phyloP scores from a whole-genome alignment of 139 green algal genomes.

The Nannochloris sp. region DNA sequence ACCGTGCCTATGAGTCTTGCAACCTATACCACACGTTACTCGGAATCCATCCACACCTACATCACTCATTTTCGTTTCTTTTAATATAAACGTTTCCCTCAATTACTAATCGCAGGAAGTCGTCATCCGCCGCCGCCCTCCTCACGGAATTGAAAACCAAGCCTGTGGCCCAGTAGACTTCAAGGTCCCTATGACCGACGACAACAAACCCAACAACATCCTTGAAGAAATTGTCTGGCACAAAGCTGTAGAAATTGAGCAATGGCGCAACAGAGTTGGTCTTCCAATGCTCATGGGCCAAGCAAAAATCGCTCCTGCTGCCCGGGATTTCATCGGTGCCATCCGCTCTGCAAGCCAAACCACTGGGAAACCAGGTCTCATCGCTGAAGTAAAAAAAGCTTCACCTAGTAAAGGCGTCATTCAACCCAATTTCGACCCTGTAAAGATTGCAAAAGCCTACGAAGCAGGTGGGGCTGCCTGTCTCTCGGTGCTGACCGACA shows the following conservation, averaged over 20 bases:
- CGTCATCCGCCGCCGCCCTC: conserved; percentile 65
- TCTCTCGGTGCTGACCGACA: conserved; percentile 92
- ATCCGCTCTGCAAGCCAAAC: conserved; percentile 26
- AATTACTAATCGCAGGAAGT: no score
- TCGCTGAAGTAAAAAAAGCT: conserved; percentile 97
- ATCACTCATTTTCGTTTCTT: no score
- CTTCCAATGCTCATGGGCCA: conserved; percentile 40
- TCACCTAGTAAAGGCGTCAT: conserved; percentile 93
- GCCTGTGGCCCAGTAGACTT: conserved; percentile 63
- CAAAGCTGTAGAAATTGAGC: conserved; percentile 79
- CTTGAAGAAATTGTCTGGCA: conserved; percentile 99
- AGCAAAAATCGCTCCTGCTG: conserved; percentile 36
- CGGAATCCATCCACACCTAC: no score
- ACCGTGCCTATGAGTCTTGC: no score
- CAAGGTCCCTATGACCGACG: conserved; percentile 57
- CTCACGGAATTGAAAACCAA: conserved; percentile 55
- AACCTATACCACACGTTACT: no score
- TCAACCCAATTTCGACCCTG: conserved; percentile 92
- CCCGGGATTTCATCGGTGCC: conserved; percentile 87
- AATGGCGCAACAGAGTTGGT: conserved; percentile 40
- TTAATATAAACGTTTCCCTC: no score
- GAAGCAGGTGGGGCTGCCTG: conserved; percentile 92
- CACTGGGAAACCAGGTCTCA: conserved; percentile 83
- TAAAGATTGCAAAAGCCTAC: conserved; percentile 83
- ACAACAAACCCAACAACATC: conserved; percentile 92